These are phyloP conservation scores for Mycosphaerella sp. DNA, from an alignment of 2,329 filamentous ascomycete species.

Conservation along the genomic window DNA sequence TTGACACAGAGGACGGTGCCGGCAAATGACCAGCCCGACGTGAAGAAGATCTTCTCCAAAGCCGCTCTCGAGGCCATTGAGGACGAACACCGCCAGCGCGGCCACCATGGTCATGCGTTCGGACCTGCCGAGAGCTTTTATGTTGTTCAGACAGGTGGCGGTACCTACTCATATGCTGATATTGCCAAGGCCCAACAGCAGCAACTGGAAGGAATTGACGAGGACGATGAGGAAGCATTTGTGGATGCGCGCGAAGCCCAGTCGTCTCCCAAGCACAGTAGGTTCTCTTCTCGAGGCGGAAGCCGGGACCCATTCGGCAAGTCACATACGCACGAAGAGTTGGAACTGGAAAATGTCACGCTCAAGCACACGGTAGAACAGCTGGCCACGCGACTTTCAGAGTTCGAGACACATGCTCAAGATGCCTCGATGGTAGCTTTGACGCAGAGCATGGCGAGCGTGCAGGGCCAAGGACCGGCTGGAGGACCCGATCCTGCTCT, in stretches of 20 bases:
- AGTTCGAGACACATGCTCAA: conserved; percentile 89
- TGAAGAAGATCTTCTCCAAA: conserved; percentile 76
- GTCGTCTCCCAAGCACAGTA: conserved; percentile 35
- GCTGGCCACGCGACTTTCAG: conserved; percentile 77
- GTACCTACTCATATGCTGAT: conserved; percentile 86
- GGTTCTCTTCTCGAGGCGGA: conserved; percentile 39
- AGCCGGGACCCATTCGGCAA: conserved; percentile 30
- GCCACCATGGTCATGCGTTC: conserved; percentile 49
- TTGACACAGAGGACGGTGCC: conserved; percentile 30
- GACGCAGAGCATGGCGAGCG: conserved; percentile 65
- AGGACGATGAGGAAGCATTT: conserved; percentile 72
- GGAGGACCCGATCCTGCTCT: conserved; percentile 30
- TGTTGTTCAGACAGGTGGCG: conserved; percentile 84
- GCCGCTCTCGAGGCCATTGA: conserved; percentile 75
- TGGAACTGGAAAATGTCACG: conserved; percentile 80
- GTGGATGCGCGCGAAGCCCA: conserved; percentile 74
- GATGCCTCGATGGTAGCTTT: conserved; percentile 66
- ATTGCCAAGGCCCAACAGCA: conserved; percentile 51
- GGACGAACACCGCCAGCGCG: conserved; percentile 48
- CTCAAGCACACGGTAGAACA: conserved; percentile 82
- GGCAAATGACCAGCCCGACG: conserved; percentile 53
- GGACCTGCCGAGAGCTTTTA: conserved; percentile 70
- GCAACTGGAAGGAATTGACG: conserved; percentile 38
- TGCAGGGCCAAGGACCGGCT: conserved; percentile 32
- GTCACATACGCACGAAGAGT: conserved; percentile 74